These are phyloP conservation scores for Paecilomyces sp. DNA, from an alignment of 2,329 filamentous ascomycete species.

Conservation along the genomic window DNA sequence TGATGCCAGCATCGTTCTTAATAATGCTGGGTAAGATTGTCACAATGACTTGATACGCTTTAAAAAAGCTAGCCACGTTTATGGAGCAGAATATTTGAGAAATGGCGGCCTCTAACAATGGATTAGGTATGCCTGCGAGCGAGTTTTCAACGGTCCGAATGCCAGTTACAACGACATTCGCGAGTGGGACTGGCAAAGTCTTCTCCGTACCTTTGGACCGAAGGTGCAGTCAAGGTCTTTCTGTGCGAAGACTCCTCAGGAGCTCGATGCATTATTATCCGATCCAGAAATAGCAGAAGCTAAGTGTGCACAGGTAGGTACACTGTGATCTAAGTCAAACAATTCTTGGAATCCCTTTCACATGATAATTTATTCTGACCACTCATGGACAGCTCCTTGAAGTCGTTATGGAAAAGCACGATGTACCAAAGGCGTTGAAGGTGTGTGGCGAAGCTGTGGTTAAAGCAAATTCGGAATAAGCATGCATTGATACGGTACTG, in stretches of 20 bases:
- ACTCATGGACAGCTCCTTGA: background rate
- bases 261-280: conserved; percentile 2
- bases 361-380: background rate
- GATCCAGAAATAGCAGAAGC: conserved; percentile 1
- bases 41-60: background rate
- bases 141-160: conserved; percentile 38
- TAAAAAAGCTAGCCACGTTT: background rate
- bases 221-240: background rate
- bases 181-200: conserved; percentile 2
- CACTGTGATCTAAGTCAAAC: background rate
- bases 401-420: background rate
- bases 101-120: background rate
- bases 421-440: background rate
- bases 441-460: background rate
- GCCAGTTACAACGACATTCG: conserved; percentile 3
- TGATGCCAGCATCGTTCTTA: conserved; percentile 33
- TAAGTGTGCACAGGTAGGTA: conserved; percentile 3
- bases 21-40: conserved; percentile 30
- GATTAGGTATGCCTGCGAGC: conserved; percentile 36
- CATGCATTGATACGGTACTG: background rate
- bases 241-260: background rate
- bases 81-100: background rate
- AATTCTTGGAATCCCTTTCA: background rate
- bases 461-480: background rate
- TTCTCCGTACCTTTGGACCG: conserved; percentile 1